Base-by-base conservation (phyloP, 2,329 filamentous ascomycete genomes). In the Phialocephala subalpina region DNA sequence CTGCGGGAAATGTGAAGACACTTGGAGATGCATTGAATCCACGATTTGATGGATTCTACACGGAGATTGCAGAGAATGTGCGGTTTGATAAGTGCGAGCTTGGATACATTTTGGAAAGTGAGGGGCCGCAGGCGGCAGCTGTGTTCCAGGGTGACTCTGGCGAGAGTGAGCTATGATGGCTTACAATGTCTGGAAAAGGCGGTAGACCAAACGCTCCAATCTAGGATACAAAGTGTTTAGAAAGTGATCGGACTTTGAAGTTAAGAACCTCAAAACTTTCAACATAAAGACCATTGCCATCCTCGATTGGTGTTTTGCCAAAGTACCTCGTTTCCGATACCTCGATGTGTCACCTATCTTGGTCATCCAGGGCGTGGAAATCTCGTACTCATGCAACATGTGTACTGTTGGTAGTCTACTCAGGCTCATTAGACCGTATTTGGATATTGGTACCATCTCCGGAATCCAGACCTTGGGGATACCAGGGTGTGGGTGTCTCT, bases 51-150 rank as follows among this genome's bases (percentile, higher is more conserved):
- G 67, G 56, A 0, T 89, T 88, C 67, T 90, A 89, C 60, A 75
- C 71, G n/a, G 71, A 75, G 71, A 38, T 75, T 80, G 45, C 83
- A 84, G 76, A 79, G 1, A 81, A 81, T 55, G 84, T 90, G 0
- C 74, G 77, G 3, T 90, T 84, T 68, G 78, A 78, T 1, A 80
- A 80, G 14, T 90, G 88, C 72, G 83, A 84, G 70, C 63, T 79
- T 25, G 88, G 87, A 1, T 87, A 90, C 69, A 78, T 89, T 36
- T 47, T 84, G 0, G 80, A 81, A 36, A 82, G 83, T 2, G 87
- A 90, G 73, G 87, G 87, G 35, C 67, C 64, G 1, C 67, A 70
- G 42, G 29, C 60, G 18, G 40, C 38, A 16, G 36, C 60, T 40
- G 56, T 66, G 1, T 72, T 69, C 49, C 29, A 52, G 11, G 38